phyloP scores from a whole-genome alignment of 108 stramenopile species.

The Skeletonema marinoi region DNA sequence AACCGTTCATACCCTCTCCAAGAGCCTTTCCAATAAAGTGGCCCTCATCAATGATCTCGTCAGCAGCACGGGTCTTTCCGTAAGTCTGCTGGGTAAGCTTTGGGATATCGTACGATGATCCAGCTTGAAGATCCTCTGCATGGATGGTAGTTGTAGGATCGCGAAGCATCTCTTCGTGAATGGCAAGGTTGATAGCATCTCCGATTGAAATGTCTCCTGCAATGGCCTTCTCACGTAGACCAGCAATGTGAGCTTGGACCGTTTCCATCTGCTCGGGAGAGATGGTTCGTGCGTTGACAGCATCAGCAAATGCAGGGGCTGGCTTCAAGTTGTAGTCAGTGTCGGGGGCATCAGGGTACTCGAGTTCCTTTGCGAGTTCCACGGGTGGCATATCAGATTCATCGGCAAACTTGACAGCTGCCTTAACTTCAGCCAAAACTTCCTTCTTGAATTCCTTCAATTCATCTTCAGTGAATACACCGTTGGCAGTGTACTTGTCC shows the following conservation, averaged over 20 bases:
- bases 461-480: constrained; percentile 90
- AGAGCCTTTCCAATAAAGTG: constrained; percentile 99
- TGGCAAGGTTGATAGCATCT: constrained; percentile 98
- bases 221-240: constrained; percentile 80
- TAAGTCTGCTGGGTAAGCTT: constrained; percentile 98
- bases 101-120: constrained; percentile 97
- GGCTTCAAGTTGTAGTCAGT: constrained; percentile 93
- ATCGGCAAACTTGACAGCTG: constrained; percentile 91
- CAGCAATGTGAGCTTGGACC: constrained; percentile 75
- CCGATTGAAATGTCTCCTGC: constrained; percentile 95
- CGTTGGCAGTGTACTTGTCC: constrained; percentile 71
- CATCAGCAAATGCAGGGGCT: constrained; percentile 84
- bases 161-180: constrained; percentile 99
- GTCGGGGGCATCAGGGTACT: constrained; percentile 95
- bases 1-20: constrained; percentile 98
- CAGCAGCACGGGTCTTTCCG: constrained; percentile 93
- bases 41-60: constrained; percentile 99
- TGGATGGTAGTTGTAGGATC: constrained; percentile 98
- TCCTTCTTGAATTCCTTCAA: constrained; percentile 84
- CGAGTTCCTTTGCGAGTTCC: constrained; percentile 95
- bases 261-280: constrained; percentile 73
- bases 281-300: constrained; percentile 87
- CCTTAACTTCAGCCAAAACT: constrained; percentile 87
- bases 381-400: constrained; percentile 91
- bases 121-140: constrained; percentile 98